Evolutionary conservation across 768 basidiomycete genomes (phyloP).

Genomic region (Macrolepiota fuliginosa): DNA sequence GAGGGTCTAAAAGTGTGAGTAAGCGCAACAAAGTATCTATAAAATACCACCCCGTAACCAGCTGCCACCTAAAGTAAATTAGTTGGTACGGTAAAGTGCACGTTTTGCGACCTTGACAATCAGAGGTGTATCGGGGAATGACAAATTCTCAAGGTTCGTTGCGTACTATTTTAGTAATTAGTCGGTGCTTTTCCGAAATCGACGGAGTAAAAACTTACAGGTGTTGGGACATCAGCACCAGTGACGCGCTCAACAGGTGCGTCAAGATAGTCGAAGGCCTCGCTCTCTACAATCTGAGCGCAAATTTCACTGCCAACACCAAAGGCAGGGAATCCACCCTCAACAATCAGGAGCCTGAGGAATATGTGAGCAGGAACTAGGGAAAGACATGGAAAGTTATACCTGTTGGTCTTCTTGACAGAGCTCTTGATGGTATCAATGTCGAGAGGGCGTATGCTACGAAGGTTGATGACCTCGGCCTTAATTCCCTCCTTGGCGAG

Average conservation of each 20-base stretch:
- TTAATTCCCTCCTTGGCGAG: conserved; percentile 96
- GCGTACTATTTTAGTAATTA: conserved; percentile 63
- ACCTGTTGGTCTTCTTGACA: conserved; percentile 99
- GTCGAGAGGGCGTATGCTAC: conserved; percentile 94
- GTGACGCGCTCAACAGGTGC: conserved; percentile 97
- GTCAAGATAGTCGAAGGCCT: conserved; percentile 98
- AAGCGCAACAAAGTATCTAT: conserved; percentile 23
- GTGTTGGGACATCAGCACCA: conserved; percentile 96
- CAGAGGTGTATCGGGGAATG: conserved; percentile 91
- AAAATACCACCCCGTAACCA: conserved; percentile 16
- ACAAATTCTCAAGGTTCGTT: conserved; percentile 78
- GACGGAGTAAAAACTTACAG: conserved; percentile 36
- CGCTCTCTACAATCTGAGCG: conserved; percentile 95
- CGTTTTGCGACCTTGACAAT: conserved; percentile 96
- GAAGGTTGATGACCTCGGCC: conserved; percentile 97
- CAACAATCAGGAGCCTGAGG: conserved; percentile 82
- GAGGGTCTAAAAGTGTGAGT: conserved; percentile 27
- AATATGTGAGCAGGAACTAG: conserved; percentile 6
- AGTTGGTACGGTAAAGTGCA: conserved; percentile 86
- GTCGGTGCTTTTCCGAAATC: conserved; percentile 1
- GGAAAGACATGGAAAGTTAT: conserved; percentile 19
- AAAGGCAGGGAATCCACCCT: conserved; percentile 98
- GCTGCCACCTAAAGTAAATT: conserved; percentile 23
- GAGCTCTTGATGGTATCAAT: conserved; percentile 96
- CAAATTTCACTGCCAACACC: conserved; percentile 99